These are phyloP conservation scores for Salix udensis DNA, from an alignment of 345 rosid genomes.

Conservation along the genomic window DNA sequence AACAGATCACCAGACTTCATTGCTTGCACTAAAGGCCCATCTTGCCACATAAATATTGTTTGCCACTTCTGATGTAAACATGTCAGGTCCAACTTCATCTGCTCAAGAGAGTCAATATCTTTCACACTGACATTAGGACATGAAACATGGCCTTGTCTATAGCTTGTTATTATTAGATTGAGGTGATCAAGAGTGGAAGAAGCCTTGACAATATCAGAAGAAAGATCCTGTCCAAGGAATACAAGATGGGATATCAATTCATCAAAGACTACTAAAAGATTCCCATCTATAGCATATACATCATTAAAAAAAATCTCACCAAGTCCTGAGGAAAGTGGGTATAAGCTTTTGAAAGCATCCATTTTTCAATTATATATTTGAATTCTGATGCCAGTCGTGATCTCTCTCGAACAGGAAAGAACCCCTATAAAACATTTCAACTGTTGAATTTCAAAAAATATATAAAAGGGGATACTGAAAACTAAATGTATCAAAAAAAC, in stretches of 20 bases:
- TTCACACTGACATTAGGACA: conserved; percentile 29
- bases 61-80: conserved; percentile 72
- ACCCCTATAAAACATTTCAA: conserved; percentile 57
- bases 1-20: conserved; percentile 83
- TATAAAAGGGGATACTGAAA: not conserved
- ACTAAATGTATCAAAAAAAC: not conserved
- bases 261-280: conserved; percentile 7
- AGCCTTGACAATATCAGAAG: conserved; percentile 64
- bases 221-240: conserved; percentile 42
- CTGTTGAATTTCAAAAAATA: conserved; percentile 3
- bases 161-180: conserved; percentile 31
- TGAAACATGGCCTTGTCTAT: conserved; percentile 40
- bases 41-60: conserved; percentile 87
- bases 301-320: conserved; percentile 34
- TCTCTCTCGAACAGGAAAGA: conserved; percentile 85
- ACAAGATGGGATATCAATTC: conserved; percentile 9
- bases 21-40: conserved; percentile 92
- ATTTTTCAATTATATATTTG: conserved; percentile 43
- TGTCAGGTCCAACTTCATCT: conserved; percentile 47
- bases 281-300: not conserved
- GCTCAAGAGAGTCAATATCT: conserved; percentile 52
- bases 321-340: conserved; percentile 25
- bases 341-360: conserved; percentile 53
- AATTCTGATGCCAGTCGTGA: conserved; percentile 59
- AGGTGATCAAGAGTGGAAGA: conserved; percentile 49